phyloP scores from a whole-genome alignment of 768 basidiomycete genomes.

The Collybia sordida region DNA sequence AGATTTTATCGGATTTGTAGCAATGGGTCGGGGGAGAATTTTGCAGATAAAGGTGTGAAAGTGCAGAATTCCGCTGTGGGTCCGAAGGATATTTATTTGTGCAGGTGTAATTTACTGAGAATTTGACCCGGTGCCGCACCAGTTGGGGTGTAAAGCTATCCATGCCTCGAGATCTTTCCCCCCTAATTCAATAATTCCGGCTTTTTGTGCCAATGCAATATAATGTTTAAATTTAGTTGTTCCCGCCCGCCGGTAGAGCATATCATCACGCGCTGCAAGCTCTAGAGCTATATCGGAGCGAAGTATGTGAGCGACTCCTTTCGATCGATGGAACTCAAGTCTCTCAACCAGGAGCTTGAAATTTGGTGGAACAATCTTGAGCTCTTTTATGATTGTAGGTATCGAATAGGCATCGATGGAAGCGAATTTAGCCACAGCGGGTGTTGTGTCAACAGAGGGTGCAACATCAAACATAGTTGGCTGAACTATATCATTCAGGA shows the following conservation, averaged over 20 bases:
- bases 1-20: too few species aligned
- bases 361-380: conserved; percentile 11
- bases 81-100: too few species aligned
- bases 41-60: too few species aligned
- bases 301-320: conserved; percentile 28
- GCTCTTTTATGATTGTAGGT: not conserved
- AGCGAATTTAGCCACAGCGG: too few species aligned
- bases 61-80: too few species aligned
- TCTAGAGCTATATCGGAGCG: conserved; percentile 35
- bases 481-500: too few species aligned
- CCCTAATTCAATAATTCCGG: conserved; percentile 39
- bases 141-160: conserved; percentile 34
- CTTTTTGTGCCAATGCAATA: conserved; percentile 32
- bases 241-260: conserved; percentile 37
- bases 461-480: too few species aligned
- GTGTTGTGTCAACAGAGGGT: too few species aligned
- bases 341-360: conserved; percentile 35
- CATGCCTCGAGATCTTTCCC: conserved; percentile 35
- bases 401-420: not conserved
- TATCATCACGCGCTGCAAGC: conserved; percentile 23
- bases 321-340: conserved; percentile 28
- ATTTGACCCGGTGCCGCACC: conserved; percentile 15
- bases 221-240: conserved; percentile 43
- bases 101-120: too few species aligned
- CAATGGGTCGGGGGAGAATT: too few species aligned